phyloP scores from a whole-genome alignment of 2,329 filamentous ascomycete species.

The Drechslerella stenobrocha region DNA sequence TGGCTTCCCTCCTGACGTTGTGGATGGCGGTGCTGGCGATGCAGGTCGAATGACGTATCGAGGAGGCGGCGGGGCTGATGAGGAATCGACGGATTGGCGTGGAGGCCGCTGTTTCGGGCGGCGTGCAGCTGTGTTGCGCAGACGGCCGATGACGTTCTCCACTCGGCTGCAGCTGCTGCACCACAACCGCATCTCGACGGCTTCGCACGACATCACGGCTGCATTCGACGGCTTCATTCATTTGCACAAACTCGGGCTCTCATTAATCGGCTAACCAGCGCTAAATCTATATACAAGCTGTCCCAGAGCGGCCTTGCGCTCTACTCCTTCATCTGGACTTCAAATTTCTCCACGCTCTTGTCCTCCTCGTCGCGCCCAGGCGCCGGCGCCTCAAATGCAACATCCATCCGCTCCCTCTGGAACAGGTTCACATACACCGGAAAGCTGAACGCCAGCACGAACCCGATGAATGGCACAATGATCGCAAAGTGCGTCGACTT shows the following conservation, averaged over 20 bases:
- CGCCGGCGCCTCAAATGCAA: conserved; percentile 27
- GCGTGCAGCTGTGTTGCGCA: no score
- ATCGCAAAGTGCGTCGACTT: conserved; percentile 58
- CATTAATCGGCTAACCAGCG: no score
- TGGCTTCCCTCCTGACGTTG: no score
- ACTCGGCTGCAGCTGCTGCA: no score
- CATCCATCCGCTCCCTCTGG: conserved; percentile 50
- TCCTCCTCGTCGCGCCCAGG: conserved; percentile 47
- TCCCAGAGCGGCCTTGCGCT: not conserved
- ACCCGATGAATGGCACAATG: conserved; percentile 60
- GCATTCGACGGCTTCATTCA: no score
- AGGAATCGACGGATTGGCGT: not conserved
- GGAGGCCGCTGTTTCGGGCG: no score
- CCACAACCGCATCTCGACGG: not conserved
- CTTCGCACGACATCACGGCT: no score
- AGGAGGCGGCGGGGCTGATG: conserved; percentile 9
- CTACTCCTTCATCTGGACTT: conserved; percentile 37
- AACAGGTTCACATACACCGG: conserved; percentile 56
- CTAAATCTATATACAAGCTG: no score
- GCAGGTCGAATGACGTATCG: conserved; percentile 18
- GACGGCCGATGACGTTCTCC: conserved; percentile 4
- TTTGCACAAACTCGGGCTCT: no score
- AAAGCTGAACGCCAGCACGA: conserved; percentile 59
- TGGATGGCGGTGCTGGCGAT: not conserved
- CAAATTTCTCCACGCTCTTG: conserved; percentile 33